Evolutionary conservation across 768 basidiomycete species (phyloP), one percentile per base, ranked within the genome.

Genomic region (Vararia minispora): DNA sequence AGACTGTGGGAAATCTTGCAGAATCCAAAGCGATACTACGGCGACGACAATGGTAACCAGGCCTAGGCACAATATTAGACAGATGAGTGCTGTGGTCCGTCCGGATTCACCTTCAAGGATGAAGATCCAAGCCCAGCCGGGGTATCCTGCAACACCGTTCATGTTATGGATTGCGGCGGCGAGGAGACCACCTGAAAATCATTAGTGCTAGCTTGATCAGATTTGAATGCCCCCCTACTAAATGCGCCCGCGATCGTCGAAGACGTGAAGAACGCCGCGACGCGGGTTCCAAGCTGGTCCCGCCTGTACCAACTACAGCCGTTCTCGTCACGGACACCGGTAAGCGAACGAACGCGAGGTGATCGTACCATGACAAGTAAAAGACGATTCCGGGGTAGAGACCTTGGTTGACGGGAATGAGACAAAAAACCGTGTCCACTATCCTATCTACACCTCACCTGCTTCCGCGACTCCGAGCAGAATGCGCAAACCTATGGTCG

Each of bases 211-310:
- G 14, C 23, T n/a, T 7, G n/a, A 22, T 14, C 21, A 27, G 33
- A 28, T 14, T 24, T 26, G 14, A 42, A 4, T 4, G n/a, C 25
- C 10, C 4, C 52, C 65, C 36, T 37, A 77, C 79, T 76, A 56
- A 83, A 83, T 11, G 79, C 80, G 17, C 85, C 86, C 4, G 84
- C 74, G 21, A 81, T 65, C 0, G 85, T 87, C 2, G 84, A 82
- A 21, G 83, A 79, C 3, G 79, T 76, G 58, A 86, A 87, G 62
- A 90, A 90, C 12, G 79, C 42, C 0, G 84, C 80, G 17, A 81
- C 62, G 24, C 83, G 74, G 23, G 71, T 64, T 12, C 80, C 83
- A 48, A 82, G 68, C 50, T 90, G 87, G 9, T 73, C 68, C 20
- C 81, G 74, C 51, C 74, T 79, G 57, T 89, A 89, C 83, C 86